Percentiles rank a stretch among this genome's conserved stretches.
phyloP scores from a whole-genome alignment of 352 stramenopile species.

The Phytophthora quininea region DNA sequence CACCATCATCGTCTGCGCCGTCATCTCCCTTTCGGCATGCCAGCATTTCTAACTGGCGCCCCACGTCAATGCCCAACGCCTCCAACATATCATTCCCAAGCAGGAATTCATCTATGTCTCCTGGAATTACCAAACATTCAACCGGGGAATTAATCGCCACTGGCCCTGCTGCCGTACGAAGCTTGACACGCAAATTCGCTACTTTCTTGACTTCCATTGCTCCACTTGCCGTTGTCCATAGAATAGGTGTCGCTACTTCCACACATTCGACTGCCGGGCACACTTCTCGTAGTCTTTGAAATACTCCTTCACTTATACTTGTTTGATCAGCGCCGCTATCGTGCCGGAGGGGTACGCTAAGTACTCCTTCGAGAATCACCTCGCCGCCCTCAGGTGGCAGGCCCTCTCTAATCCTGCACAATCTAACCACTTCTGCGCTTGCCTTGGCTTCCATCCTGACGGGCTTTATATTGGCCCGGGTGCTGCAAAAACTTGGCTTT shows the following conservation, averaged over 20 bases:
- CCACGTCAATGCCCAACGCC: constrained; percentile 8
- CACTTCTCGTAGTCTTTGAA: too few species aligned
- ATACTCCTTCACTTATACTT: too few species aligned
- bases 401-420: constrained; percentile 7
- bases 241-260: constrained; percentile 1
- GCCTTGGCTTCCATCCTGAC: background rate
- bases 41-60: constrained; percentile 11
- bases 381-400: constrained; percentile 6
- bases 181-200: constrained; percentile 6
- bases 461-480: too few species aligned
- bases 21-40: constrained; percentile 13
- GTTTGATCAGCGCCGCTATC: constrained; percentile 13
- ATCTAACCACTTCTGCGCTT: constrained; percentile 2
- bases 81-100: constrained; percentile 10
- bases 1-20: background rate
- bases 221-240: background rate
- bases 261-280: too few species aligned
- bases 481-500: too few species aligned
- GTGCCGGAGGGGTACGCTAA: constrained; percentile 4
- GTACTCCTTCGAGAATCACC: constrained; percentile 8
- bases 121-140: constrained; percentile 23
- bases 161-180: constrained; percentile 1
- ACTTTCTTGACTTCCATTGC: constrained; percentile 7
- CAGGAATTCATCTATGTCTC: constrained; percentile 9
- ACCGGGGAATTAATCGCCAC: constrained; percentile 9